Evolutionary conservation across 1,284 basidiomycete genomes (phyloP).

Genomic region (Ceratobasidium sp.): DNA sequence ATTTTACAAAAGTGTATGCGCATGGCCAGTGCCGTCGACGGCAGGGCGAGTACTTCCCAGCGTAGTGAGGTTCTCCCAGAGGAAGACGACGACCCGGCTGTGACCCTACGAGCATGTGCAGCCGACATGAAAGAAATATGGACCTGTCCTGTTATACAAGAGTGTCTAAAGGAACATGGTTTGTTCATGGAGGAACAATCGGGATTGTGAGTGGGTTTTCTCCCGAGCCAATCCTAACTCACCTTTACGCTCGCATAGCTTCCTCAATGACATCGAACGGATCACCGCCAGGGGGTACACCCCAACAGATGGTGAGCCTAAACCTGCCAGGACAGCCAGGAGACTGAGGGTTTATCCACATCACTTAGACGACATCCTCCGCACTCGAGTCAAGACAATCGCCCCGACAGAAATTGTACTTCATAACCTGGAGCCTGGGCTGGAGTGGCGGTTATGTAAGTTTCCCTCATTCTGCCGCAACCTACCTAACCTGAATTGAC

Average conservation of each 20-base stretch:
- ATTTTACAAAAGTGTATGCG: constrained; percentile 38
- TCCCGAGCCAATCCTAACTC: background rate
- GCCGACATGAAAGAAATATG: constrained; percentile 33
- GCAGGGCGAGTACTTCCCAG: constrained; percentile 20
- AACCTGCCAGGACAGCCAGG: background rate
- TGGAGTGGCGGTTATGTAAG: constrained; percentile 38
- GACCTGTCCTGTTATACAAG: background rate
- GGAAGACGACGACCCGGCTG: constrained; percentile 5
- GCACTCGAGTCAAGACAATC: constrained; percentile 36
- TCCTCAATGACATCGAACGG: constrained; percentile 38
- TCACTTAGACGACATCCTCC: constrained; percentile 26
- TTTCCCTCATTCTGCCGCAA: background rate
- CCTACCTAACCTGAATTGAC: background rate
- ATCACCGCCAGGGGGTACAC: constrained; percentile 24
- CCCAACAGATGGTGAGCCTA: constrained; percentile 29
- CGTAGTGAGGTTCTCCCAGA: background rate
- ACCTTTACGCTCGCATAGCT: background rate
- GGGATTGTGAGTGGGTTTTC: constrained; percentile 19
- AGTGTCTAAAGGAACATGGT: constrained; percentile 20
- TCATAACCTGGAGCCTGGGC: constrained; percentile 27
- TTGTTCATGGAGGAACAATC: constrained; percentile 37
- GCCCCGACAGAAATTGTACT: constrained; percentile 30
- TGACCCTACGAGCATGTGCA: constrained; percentile 28
- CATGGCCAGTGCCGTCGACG: background rate
- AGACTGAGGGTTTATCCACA: no score